phyloP scores from a whole-genome alignment of 768 basidiomycete genomes.

The Phanerodontia chrysosporium region DNA sequence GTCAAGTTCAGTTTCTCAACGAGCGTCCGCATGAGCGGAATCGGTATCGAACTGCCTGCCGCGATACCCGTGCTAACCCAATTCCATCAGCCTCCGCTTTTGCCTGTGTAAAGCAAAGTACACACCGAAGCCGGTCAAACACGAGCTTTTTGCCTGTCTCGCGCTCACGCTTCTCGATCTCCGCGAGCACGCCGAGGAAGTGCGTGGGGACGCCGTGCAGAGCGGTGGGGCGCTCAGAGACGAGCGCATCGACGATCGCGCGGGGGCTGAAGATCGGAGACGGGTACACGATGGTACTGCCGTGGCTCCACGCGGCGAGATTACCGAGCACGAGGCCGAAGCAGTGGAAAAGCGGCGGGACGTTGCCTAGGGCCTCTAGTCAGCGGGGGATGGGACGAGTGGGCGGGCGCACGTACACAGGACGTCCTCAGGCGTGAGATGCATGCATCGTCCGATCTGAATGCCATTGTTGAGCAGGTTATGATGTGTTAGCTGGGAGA shows the following conservation, averaged over 20 bases:
- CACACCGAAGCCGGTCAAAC: conserved; percentile 51
- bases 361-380: conserved; percentile 52
- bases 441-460: conserved; percentile 69
- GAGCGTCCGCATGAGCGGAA: conserved; percentile 71
- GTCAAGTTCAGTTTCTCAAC: conserved; percentile 62
- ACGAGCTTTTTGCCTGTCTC: conserved; percentile 42
- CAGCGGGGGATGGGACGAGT: neutral
- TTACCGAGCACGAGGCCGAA: conserved; percentile 86
- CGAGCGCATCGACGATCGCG: conserved; percentile 67
- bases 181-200: conserved; percentile 69
- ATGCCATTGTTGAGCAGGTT: conserved; percentile 78
- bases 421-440: conserved; percentile 57
- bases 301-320: conserved; percentile 72
- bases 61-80: conserved; percentile 71
- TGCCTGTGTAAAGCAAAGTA: too few relatives aligned
- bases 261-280: conserved; percentile 59
- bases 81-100: neutral
- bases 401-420: conserved; percentile 46
- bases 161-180: conserved; percentile 52
- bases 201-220: conserved; percentile 86
- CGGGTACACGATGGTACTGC: conserved; percentile 71
- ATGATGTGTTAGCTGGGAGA: conserved; percentile 61
- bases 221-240: conserved; percentile 65
- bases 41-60: conserved; percentile 75
- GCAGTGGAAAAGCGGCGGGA: conserved; percentile 82